phyloP scores from a whole-genome alignment of 2,329 filamentous ascomycete species.

The Periconia macrospinosa region DNA sequence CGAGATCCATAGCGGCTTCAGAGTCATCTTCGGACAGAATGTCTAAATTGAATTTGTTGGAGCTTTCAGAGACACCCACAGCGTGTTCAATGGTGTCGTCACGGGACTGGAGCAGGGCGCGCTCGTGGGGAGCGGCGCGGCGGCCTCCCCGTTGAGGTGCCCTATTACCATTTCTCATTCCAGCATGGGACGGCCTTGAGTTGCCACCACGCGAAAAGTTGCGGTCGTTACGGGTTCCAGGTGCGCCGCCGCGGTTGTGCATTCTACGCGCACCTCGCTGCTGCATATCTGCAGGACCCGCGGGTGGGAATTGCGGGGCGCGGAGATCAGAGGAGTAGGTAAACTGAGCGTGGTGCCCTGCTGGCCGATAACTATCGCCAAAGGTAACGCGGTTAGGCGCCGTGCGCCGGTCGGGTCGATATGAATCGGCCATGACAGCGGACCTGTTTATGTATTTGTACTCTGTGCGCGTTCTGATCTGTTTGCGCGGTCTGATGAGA shows the following conservation, averaged over 20 bases:
- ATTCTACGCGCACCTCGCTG: constrained; percentile 15
- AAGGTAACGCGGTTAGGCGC: constrained; percentile 34
- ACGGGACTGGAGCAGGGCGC: constrained; percentile 47
- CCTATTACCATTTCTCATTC: too few species aligned
- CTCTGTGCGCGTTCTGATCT: background rate
- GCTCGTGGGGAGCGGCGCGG: constrained; percentile 44
- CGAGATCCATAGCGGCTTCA: constrained; percentile 34
- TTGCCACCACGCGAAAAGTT: constrained; percentile 11
- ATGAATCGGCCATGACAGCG: constrained; percentile 26
- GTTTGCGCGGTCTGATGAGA: background rate
- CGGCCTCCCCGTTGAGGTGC: constrained; percentile 22
- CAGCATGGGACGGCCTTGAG: constrained; percentile 1
- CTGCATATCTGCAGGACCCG: constrained; percentile 21
- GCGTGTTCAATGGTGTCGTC: constrained; percentile 50
- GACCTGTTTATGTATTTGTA: too few species aligned
- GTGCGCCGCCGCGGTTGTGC: constrained; percentile 20
- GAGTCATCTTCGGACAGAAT: constrained; percentile 44
- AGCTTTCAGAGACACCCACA: constrained; percentile 46
- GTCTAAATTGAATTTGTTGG: constrained; percentile 45
- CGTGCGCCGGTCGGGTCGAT: constrained; percentile 26
- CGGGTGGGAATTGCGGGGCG: constrained; percentile 33
- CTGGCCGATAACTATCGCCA: constrained; percentile 29
- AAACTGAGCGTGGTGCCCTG: constrained; percentile 25
- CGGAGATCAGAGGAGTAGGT: constrained; percentile 35
- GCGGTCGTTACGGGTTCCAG: constrained; percentile 14